phyloP scores from a whole-genome alignment of 1,139 yeast genomes.

The Debaryomyces subglobosus region DNA sequence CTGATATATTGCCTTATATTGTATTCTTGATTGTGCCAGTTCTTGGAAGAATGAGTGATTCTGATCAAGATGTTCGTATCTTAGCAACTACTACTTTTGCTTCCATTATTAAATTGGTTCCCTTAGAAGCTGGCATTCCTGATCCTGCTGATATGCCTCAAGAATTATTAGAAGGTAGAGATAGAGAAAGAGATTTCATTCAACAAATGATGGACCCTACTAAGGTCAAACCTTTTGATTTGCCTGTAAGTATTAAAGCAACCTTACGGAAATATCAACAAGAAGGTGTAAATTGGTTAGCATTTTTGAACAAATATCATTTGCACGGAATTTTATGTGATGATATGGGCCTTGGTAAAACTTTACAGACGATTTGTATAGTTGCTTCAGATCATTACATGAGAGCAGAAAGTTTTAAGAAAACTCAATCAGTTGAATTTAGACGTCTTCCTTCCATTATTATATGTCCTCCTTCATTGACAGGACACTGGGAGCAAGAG shows the following conservation, averaged over 20 bases:
- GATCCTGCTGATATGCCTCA: constrained; percentile 93
- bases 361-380: constrained; percentile 95
- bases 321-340: constrained; percentile 97
- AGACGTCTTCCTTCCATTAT: constrained; percentile 82
- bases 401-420: constrained; percentile 68
- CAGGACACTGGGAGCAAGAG: constrained; percentile 99
- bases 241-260: constrained; percentile 92
- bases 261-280: constrained; percentile 94
- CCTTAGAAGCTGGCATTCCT: constrained; percentile 95
- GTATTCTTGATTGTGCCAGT: constrained; percentile 96
- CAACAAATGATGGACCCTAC: constrained; percentile 99
- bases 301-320: constrained; percentile 91
- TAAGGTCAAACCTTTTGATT: constrained; percentile 80
- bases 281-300: constrained; percentile 98
- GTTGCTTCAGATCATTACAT: constrained; percentile 94
- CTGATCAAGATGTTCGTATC: constrained; percentile 85
- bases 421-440: constrained; percentile 66
- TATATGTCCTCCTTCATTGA: constrained; percentile 94
- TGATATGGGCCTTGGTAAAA: constrained; percentile 99
- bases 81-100: constrained; percentile 97
- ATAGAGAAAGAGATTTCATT: constrained; percentile 90
- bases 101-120: constrained; percentile 90
- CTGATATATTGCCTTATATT: constrained; percentile 88
- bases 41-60: constrained; percentile 96
- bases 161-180: constrained; percentile 84